These are phyloP conservation scores for Quercus cerris DNA, from an alignment of 306 rosid species.

Conservation along the genomic window DNA sequence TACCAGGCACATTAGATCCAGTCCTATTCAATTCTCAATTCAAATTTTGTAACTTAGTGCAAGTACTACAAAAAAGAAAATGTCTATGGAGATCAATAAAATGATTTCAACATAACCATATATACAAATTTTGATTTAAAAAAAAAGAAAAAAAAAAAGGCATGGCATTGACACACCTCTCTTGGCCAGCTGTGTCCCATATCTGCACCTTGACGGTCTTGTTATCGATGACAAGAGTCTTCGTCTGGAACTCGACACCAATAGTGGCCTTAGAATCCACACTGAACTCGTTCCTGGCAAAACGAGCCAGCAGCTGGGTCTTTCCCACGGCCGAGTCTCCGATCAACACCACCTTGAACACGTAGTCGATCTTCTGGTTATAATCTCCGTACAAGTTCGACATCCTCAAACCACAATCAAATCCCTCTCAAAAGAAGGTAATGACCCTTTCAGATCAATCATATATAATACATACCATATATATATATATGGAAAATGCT, in stretches of 20 bases:
- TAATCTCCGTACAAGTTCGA: constrained; percentile 81
- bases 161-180: constrained; percentile 44
- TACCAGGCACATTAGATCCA: too few species aligned
- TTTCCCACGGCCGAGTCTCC: constrained; percentile 97
- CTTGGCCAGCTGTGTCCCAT: constrained; percentile 99
- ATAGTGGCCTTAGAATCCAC: constrained; percentile 85
- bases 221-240: constrained; percentile 72
- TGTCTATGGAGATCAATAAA: too few species aligned
- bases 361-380: constrained; percentile 83
- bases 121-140: neutral
- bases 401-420: constrained; percentile 35
- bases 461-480: too few species aligned
- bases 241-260: constrained; percentile 93
- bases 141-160: neutral
- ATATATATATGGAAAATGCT: too few species aligned
- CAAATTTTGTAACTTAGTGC: too few species aligned
- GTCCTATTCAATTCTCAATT: too few species aligned
- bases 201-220: constrained; percentile 86
- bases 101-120: neutral
- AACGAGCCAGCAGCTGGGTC: constrained; percentile 83
- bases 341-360: constrained; percentile 87
- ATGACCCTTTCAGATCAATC: too few species aligned
- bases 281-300: constrained; percentile 74
- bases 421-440: constrained; percentile 1
- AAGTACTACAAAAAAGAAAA: too few species aligned